Evolutionary conservation across 768 basidiomycete species (phyloP).

Genomic region (Mrakia hoshinonis): DNA sequence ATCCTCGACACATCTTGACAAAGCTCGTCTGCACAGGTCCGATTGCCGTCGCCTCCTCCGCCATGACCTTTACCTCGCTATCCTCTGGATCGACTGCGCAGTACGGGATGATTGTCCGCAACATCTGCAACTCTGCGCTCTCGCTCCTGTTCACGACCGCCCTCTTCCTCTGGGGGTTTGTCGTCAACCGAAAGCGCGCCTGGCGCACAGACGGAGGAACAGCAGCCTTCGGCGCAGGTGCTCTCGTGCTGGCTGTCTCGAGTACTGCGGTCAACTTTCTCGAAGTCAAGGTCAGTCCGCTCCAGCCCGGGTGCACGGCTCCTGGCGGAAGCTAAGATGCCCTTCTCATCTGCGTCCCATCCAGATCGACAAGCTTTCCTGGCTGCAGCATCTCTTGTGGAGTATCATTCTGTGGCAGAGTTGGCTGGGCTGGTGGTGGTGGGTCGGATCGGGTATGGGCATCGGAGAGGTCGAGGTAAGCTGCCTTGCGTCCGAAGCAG

Average conservation of each 20-base stretch:
- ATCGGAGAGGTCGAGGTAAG: slow-evolving; percentile 60
- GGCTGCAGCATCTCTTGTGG: slow-evolving; percentile 85
- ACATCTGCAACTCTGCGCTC: slow-evolving; percentile 94
- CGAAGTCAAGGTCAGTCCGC: slow-evolving; percentile 52
- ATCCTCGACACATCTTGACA: not conserved
- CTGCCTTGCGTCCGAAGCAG: not conserved
- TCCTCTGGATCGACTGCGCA: slow-evolving; percentile 42
- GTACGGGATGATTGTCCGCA: slow-evolving; percentile 67
- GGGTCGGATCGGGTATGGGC: slow-evolving; percentile 77
- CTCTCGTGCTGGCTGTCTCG: slow-evolving; percentile 68
- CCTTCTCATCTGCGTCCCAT: not conserved
- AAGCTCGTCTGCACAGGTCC: slow-evolving; percentile 49
- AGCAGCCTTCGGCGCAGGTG: slow-evolving; percentile 79
- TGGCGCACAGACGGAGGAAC: slow-evolving; percentile 98
- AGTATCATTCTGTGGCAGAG: slow-evolving; percentile 93
- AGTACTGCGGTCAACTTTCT: slow-evolving; percentile 76
- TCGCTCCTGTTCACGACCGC: slow-evolving; percentile 84
- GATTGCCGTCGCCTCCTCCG: slow-evolving; percentile 70
- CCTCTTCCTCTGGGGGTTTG: slow-evolving; percentile 84
- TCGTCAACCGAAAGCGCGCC: slow-evolving; percentile 79
- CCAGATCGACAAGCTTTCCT: slow-evolving; percentile 68
- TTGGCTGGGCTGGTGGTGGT: slow-evolving; percentile 77
- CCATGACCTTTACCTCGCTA: slow-evolving; percentile 75
- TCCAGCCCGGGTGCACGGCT: not conserved
- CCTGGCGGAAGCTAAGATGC: not conserved